Evolutionary conservation across 2,329 filamentous ascomycete genomes (phyloP), one percentile per base, ranked within the genome.

Genomic region (Pseudogymnoascus sp.): DNA sequence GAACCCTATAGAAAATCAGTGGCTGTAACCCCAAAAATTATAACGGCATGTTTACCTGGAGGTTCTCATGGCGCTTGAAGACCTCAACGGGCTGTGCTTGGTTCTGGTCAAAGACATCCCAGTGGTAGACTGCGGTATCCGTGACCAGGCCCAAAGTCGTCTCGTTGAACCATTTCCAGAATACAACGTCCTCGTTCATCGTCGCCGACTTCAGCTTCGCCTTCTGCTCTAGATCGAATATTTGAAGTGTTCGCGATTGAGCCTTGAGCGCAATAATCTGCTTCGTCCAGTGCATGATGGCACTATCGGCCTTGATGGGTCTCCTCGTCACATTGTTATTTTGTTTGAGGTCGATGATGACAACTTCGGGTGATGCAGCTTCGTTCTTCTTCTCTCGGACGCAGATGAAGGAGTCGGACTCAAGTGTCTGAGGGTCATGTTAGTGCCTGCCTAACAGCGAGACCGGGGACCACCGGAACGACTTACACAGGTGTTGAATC

Each of bases 101-200:
- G 67, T 85, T 83, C 61, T 88, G 81, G 74, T 97, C 93, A 74
- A 93, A 93, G 68, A 99, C 91, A 75, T 99, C 91, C 95, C 95
- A 99, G 80, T 99, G 95, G 77, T 92, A 97, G 67, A 99, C 91
- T 42, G 90, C 87, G 67, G 84, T 89, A 65, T 96, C 92, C 67
- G 93, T 97, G 68, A 99, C 90, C 72, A 99, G 81, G 66, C 93
- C 95, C 65, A 99, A 80, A 66, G 88, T 90, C 64, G 84, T 89
- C 71, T 96, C 91, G 78, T 87, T 96, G 78, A 96, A 91, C 95
- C 95, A 99, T 80, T 96, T 96, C 96, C 95, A 99, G 82, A 96
- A 99, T 66, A 95, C 89, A 62, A 99, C 91, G 77, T 99, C 95
- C 76, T 97, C 95, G 72, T 89, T 91, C 90, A 97, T 97, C 62